phyloP scores from a whole-genome alignment of 768 basidiomycete species.

The Glaciozyma antarctica region DNA sequence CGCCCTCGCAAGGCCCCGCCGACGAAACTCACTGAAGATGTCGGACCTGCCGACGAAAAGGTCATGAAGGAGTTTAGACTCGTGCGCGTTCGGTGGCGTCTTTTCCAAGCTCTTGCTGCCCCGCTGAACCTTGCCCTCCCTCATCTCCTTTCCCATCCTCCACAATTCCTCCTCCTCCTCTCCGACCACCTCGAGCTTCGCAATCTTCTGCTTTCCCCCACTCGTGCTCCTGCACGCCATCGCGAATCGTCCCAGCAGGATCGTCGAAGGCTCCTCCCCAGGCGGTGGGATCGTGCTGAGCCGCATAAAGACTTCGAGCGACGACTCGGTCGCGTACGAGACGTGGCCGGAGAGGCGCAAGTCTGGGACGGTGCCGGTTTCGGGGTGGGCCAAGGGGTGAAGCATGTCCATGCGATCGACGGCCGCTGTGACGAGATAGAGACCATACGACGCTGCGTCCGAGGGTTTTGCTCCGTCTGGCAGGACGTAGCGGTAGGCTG shows the following conservation, averaged over 20 bases:
- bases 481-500: constrained; percentile 30
- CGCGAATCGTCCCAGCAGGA: constrained; percentile 33
- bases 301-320: constrained; percentile 32
- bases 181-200: constrained; percentile 25
- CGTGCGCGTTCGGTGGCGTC: constrained; percentile 21
- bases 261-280: constrained; percentile 18
- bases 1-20: too few relatives aligned
- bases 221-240: constrained; percentile 31
- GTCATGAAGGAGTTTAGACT: constrained; percentile 21
- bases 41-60: constrained; percentile 11
- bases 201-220: constrained; percentile 26
- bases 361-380: constrained; percentile 28
- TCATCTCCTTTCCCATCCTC: constrained; percentile 30
- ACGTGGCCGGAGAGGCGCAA: constrained; percentile 33
- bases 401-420: constrained; percentile 35
- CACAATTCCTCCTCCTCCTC: constrained; percentile 29
- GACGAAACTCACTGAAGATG: neutral
- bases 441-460: constrained; percentile 22
- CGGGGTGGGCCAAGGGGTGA: constrained; percentile 17
- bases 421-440: constrained; percentile 35
- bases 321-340: constrained; percentile 26
- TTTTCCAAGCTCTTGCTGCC: constrained; percentile 6
- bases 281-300: constrained; percentile 22
- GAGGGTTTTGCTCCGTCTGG: constrained; percentile 15
- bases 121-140: constrained; percentile 28